Evolutionary conservation across 495 filamentous ascomycete species (phyloP), one percentile per base, ranked within the genome.

Genomic region (Neurospora terricola): DNA sequence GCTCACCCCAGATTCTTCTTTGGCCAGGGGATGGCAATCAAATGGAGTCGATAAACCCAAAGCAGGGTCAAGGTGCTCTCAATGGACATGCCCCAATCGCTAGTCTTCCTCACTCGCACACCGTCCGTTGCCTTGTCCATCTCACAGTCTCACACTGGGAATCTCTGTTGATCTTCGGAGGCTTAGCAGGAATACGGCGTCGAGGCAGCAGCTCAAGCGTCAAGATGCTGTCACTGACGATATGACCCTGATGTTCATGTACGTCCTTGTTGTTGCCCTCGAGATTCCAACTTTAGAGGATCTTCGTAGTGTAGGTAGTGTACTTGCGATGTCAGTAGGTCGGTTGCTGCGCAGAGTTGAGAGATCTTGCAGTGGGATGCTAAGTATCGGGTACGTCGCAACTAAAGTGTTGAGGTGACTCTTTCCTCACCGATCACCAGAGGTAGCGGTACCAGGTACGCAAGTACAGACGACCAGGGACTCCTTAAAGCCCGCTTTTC

Each of bases 1-100:
- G 78, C 71, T 76, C 69, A 74, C 78, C 78, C 77, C 76, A 76
- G 77, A 76, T 78, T 80, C 54, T 75, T 73, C 54, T 66, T 66
- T 66, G 54, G 54, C 54, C 54, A 66, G 54, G 54, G 54, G 27
- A 66, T 66, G 54, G 27, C 54, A 34, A 66, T 66, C 14, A 34
- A 62, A 66, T 66, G 54, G 54, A 66, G 54, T 66, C 48, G 48
- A 54, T 27, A 54, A 54, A 27, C 45, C 9, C 45, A 27, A 27
- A 59, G 48, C 48, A 59, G 21, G 48, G 48, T 30, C 48, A 59
- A 27, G 48, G 48, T 59, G 21, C 23, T 21, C 45, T 59, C 48
- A 14, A 59, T 59, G 11, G 48, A 12, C 21, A 14, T 59, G 48
- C 48, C 48, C 48, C 48, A 59, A 59, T 59, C 54, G 54, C 54